Percentiles rank a stretch among this genome's conserved stretches.
Conservation (phyloP, 73 alveolate genomes). For the Paramecium biaurelia region DNA sequence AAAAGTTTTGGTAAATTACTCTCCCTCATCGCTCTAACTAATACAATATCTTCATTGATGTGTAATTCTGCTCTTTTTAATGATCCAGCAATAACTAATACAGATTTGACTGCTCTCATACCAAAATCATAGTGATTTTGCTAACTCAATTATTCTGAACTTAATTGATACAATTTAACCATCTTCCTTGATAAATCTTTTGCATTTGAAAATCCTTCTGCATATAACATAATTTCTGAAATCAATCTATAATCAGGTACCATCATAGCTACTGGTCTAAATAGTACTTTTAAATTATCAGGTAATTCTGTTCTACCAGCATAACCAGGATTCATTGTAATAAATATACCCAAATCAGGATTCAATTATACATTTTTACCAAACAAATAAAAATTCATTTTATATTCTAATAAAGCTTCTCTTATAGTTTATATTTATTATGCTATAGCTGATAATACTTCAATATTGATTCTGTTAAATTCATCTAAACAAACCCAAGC, state of each 20-base stretch:
- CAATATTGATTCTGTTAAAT: constrained; percentile 96
- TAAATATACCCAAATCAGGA: constrained; percentile 92
- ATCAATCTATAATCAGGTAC: constrained; percentile 95
- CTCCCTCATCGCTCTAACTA: constrained; percentile 94
- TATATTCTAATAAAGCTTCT: constrained; percentile 91
- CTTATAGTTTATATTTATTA: constrained; percentile 93
- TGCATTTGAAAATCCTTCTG: constrained; percentile 95
- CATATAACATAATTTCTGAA: constrained; percentile 93
- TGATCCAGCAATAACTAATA: constrained; percentile 95
- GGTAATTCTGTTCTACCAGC: constrained; percentile 99
- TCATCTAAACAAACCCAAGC: constrained; percentile 99
- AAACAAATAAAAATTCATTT: constrained; percentile 87
- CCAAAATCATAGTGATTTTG: constrained; percentile 99
- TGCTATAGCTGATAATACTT: constrained; percentile 98
- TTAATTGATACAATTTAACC: constrained; percentile 91
- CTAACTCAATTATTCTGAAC: constrained; percentile 90
- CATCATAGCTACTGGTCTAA: constrained; percentile 93
- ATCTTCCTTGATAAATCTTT: constrained; percentile 94
- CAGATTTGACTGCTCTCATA: constrained; percentile 98
- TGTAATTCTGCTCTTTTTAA: constrained; percentile 89
- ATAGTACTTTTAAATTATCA: constrained; percentile 92
- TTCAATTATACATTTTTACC: constrained; percentile 86
- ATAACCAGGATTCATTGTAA: constrained; percentile 99
- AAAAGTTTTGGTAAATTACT: constrained; percentile 92
- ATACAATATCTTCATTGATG: constrained; percentile 89